phyloP scores from a whole-genome alignment of 371 early-diverging fungal species.

The Lichtheimia hyalospora region DNA sequence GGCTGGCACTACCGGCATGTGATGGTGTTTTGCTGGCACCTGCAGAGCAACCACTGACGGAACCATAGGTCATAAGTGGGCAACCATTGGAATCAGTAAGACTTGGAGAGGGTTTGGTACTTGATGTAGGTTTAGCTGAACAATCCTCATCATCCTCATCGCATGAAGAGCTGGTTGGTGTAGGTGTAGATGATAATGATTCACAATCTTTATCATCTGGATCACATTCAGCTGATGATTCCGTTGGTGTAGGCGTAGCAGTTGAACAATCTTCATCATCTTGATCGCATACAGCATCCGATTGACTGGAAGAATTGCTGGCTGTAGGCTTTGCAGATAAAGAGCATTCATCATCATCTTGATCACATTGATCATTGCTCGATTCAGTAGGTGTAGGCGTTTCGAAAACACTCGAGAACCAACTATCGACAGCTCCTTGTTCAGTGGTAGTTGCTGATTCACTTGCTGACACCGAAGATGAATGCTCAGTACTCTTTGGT shows the following conservation, averaged over 20 bases:
- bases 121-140: slow-evolving; percentile 4
- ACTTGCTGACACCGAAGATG: background rate
- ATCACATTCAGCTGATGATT: background rate
- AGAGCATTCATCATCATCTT: background rate
- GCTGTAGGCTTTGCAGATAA: background rate
- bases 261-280: slow-evolving; percentile 6
- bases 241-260: slow-evolving; percentile 1
- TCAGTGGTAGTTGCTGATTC: background rate
- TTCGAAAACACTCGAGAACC: slow-evolving; percentile 8
- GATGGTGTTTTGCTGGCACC: slow-evolving; percentile 1
- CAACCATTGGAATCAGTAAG: slow-evolving; percentile 1
- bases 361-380: background rate
- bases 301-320: background rate
- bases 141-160: slow-evolving; percentile 8
- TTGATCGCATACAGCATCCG: slow-evolving; percentile 5
- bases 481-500: background rate
- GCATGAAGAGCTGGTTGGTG: slow-evolving; percentile 1
- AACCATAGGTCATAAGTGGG: background rate
- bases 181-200: background rate
- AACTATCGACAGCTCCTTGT: slow-evolving; percentile 7
- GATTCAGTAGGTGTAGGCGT: background rate
- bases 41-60: slow-evolving; percentile 1
- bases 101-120: background rate
- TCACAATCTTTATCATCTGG: background rate
- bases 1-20: background rate